These are phyloP conservation scores for Medicago lupulina DNA, from an alignment of 306 rosid genomes.

Conservation along the genomic window DNA sequence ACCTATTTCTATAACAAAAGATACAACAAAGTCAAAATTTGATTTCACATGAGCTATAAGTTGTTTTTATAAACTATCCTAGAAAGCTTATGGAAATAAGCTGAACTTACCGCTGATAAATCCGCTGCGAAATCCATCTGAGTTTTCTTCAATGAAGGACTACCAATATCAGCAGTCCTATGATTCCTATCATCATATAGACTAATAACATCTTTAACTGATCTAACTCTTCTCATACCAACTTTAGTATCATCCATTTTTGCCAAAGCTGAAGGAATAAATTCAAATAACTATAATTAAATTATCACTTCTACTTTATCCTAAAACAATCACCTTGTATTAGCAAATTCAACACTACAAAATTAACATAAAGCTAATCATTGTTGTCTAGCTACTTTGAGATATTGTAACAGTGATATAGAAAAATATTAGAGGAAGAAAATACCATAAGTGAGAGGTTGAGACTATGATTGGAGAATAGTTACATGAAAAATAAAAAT, in stretches of 20 bases:
- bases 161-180: conserved; percentile 42
- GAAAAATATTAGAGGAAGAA: conserved; percentile 21
- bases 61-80: too few species aligned
- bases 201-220: conserved; percentile 61
- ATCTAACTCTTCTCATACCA: conserved; percentile 57
- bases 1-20: too few species aligned
- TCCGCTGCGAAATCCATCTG: conserved; percentile 35
- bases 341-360: too few species aligned
- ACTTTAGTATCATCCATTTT: conserved; percentile 61
- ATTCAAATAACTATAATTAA: neutral
- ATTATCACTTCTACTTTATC: neutral
- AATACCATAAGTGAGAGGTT: conserved; percentile 34
- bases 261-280: conserved; percentile 15
- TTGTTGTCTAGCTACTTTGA: neutral
- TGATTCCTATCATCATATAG: conserved; percentile 64
- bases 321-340: too few species aligned
- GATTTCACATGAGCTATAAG: neutral
- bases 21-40: too few species aligned
- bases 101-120: conserved; percentile 53
- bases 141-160: conserved; percentile 51
- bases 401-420: conserved; percentile 20
- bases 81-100: neutral
- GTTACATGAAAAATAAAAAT: conserved; percentile 27
- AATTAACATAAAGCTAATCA: conserved; percentile 14
- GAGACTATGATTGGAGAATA: conserved; percentile 29